phyloP scores from a whole-genome alignment of 257 asterid genomes.

The Solanum dulcamara region DNA sequence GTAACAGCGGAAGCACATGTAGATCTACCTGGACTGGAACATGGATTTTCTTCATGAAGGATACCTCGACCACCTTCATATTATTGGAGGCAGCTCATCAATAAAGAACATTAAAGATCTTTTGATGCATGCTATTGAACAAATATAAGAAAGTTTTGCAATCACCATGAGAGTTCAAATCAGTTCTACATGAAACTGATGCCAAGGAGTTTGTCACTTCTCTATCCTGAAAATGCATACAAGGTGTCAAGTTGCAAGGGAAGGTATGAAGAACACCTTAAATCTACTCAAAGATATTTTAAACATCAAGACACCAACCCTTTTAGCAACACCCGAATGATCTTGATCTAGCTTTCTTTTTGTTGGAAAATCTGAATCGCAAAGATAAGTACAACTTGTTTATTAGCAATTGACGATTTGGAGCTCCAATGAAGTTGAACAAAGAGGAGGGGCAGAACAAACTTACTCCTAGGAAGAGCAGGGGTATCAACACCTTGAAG shows the following conservation, averaged over 20 bases:
- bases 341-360: slow-evolving; percentile 21
- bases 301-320: slow-evolving; percentile 24
- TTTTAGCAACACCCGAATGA: slow-evolving; percentile 14
- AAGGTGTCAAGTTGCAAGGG: background rate
- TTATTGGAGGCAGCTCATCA: slow-evolving; percentile 13
- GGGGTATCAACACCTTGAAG: slow-evolving; percentile 11
- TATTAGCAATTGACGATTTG: background rate
- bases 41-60: slow-evolving; percentile 19
- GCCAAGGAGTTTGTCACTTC: slow-evolving; percentile 18
- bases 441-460: background rate
- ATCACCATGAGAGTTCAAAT: slow-evolving; percentile 47
- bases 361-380: slow-evolving; percentile 26
- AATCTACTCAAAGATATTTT: background rate
- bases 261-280: background rate
- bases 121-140: slow-evolving; percentile 3
- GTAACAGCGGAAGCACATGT: slow-evolving; percentile 16
- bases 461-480: slow-evolving; percentile 40
- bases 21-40: slow-evolving; percentile 3
- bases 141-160: background rate
- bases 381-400: background rate
- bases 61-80: slow-evolving; percentile 31
- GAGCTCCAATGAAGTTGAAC: background rate
- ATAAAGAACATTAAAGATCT: background rate
- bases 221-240: slow-evolving; percentile 16
- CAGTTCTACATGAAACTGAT: slow-evolving; percentile 5